Evolutionary conservation across 2,329 filamentous ascomycete species (phyloP).

Genomic region (Aureobasidium sp.): DNA sequence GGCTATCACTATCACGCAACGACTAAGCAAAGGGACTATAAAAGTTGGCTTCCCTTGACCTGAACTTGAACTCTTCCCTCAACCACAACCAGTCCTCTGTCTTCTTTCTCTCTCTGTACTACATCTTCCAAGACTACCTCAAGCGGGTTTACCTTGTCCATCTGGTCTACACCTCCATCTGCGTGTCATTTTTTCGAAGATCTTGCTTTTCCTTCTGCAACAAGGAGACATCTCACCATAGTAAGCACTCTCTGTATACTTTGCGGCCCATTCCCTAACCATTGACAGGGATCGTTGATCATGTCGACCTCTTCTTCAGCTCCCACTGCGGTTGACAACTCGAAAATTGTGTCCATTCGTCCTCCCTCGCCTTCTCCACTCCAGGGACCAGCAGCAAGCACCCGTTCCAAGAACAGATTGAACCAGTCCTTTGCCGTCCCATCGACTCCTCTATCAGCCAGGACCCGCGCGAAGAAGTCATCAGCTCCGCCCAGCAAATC

Average conservation of each 20-base stretch:
- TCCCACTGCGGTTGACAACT: not conserved
- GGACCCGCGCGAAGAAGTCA: not conserved
- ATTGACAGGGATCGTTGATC: not conserved
- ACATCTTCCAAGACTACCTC: not conserved
- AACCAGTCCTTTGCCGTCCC: not conserved
- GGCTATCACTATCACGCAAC: not conserved
- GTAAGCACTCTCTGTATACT: not conserved
- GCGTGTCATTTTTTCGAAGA: not conserved
- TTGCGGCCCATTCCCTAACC: not conserved
- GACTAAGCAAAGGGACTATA: not conserved
- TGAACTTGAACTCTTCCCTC: not conserved
- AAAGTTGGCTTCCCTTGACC: not conserved
- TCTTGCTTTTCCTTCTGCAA: not conserved
- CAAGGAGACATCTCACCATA: not conserved
- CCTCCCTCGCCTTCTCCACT: no score
- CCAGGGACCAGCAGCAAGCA: no score
- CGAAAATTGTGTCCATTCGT: not conserved
- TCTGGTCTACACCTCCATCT: not conserved
- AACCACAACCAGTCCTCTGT: not conserved
- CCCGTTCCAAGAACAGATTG: no score
- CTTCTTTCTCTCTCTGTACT: not conserved
- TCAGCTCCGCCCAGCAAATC: no score
- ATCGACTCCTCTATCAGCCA: not conserved
- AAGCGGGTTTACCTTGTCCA: not conserved
- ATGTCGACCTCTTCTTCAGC: not conserved